Base-by-base conservation (phyloP, 2,329 filamentous ascomycete genomes). In the Endoconidiophora polonica region DNA sequence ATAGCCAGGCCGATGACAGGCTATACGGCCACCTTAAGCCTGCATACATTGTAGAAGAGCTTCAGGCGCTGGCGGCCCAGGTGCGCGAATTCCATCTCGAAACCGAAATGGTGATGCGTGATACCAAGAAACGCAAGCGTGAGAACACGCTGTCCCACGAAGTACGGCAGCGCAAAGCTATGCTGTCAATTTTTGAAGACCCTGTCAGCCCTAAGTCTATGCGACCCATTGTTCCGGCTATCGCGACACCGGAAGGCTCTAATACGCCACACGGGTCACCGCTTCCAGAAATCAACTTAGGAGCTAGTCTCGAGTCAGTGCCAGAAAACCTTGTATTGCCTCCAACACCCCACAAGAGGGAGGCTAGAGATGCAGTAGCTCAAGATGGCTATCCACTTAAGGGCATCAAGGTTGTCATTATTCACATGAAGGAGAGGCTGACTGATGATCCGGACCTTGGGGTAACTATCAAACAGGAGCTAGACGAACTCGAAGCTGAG, bases 1-100 rank as follows among this genome's bases (percentile, higher is more conserved):
- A 95, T 62, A 76, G 76, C 5, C 82, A 87, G 58, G 72, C 77
- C 20, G 80, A 91, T 54, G 79, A 83, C 46, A 76, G 80, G 0
- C 71, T 98, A 0, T 98, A 87, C 56, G 91, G 91, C 0, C 91
- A 98, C 58, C 69, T 98, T 12, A 85, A 86, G 37, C 91, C 91
- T 0, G 72, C 79, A 0, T 91, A 86, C 61, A 66, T 98, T 10
- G 77, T 90, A 22, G 76, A 83, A 43, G 91, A 98, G 63, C 69
- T 98, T 52, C 70, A 70, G 33, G 72, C 67, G 0, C 71, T 98
- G 2, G 88, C 86, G 0, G 66, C 67, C 2, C 78, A 86, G 60
- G 86, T 94, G 2, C 66, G 71, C n/a, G 65, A 72, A 5, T 69
- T 68, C 3, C 69, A 70, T 42, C 61, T 57, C 24, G 49, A 57